Evolutionary conservation across 2,329 filamentous ascomycete genomes (phyloP).

Genomic region (Emericellopsis atlantica): DNA sequence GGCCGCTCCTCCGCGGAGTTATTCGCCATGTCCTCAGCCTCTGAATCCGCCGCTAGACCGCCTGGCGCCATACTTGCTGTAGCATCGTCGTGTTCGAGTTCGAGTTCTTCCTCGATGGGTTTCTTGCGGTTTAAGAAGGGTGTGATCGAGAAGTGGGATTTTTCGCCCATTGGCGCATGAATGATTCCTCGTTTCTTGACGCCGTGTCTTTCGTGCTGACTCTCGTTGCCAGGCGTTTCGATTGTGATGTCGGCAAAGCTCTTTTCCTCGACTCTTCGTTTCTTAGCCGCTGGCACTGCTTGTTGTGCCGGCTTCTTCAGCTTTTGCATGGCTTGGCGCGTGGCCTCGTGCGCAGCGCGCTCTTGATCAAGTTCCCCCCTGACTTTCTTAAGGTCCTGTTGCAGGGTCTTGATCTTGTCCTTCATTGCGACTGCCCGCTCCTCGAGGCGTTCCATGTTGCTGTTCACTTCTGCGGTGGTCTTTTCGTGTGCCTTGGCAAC

Average conservation of each 20-base stretch:
- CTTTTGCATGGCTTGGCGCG: constrained; percentile 7
- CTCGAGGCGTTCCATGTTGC: constrained; percentile 52
- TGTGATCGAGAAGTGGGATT: constrained; percentile 87
- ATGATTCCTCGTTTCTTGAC: constrained; percentile 45
- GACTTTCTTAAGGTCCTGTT: constrained; percentile 59
- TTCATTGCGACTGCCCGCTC: constrained; percentile 58
- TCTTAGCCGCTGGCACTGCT: constrained; percentile 18
- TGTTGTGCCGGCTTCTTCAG: constrained; percentile 19
- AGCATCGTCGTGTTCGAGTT: too few species aligned
- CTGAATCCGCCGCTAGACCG: not conserved
- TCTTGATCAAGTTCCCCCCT: constrained; percentile 25
- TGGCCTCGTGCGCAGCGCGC: constrained; percentile 22
- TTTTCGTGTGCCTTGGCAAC: constrained; percentile 33
- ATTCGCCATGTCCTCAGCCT: not conserved
- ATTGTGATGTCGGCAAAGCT: constrained; percentile 31
- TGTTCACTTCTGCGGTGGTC: constrained; percentile 46
- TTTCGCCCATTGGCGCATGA: constrained; percentile 53
- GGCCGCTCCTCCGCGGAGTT: too few species aligned
- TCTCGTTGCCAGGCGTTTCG: constrained; percentile 30
- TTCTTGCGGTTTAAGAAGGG: constrained; percentile 76
- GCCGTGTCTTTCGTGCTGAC: constrained; percentile 24
- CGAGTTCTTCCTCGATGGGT: constrained; percentile 1
- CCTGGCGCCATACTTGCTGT: too few species aligned
- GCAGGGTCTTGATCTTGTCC: constrained; percentile 55
- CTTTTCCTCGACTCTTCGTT: constrained; percentile 31